Evolutionary conservation across 2,329 filamentous ascomycete species (phyloP).

Genomic region (Penicillium sp.): DNA sequence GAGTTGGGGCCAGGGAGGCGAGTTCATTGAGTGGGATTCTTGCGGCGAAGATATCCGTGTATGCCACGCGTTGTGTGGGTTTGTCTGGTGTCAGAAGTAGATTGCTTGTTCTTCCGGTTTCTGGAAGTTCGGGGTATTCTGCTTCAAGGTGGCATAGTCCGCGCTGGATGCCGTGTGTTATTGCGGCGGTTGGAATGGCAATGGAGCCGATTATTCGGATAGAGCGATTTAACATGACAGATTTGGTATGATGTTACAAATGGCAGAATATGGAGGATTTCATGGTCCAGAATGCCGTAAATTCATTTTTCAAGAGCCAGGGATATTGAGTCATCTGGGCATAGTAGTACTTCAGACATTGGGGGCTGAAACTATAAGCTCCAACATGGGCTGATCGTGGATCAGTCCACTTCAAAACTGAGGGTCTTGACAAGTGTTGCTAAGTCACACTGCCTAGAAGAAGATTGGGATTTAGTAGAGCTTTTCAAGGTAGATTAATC

Average conservation of each 20-base stretch:
- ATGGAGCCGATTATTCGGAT: conserved; percentile 10
- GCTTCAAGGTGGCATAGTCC: conserved; percentile 24
- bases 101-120: conserved; percentile 12
- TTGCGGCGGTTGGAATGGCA: conserved; percentile 8
- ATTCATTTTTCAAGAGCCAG: too few species aligned
- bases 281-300: not conserved
- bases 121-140: conserved; percentile 24
- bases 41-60: conserved; percentile 28
- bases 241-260: too few species aligned
- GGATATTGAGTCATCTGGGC: not conserved
- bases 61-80: conserved; percentile 22
- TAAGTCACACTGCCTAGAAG: too few species aligned
- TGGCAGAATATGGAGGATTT: not conserved
- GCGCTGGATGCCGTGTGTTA: conserved; percentile 21
- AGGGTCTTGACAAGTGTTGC: too few species aligned
- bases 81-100: conserved; percentile 15
- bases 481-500: not conserved
- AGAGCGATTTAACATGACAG: not conserved
- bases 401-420: too few species aligned
- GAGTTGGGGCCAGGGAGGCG: not conserved
- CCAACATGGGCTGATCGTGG: not conserved
- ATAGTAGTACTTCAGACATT: not conserved
- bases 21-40: conserved; percentile 20
- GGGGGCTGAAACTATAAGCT: not conserved
- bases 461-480: not conserved